These are phyloP conservation scores for Austroboletus novae-zelandiae DNA, from an alignment of 1,284 basidiomycete genomes.

Conservation along the genomic window DNA sequence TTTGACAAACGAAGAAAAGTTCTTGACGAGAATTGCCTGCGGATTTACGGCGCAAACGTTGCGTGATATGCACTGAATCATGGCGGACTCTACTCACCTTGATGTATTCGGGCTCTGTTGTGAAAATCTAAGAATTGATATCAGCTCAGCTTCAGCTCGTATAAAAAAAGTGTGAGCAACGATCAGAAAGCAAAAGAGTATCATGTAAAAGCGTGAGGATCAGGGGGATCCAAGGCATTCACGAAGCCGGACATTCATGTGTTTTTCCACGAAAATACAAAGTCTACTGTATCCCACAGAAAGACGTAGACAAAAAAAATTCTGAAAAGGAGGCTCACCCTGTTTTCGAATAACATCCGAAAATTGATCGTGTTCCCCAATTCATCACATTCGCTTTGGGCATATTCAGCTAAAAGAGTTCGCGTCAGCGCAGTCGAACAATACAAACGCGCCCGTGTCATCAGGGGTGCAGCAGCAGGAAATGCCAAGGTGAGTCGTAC, in stretches of 20 bases:
- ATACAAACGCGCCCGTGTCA: neutral
- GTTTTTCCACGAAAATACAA: too few relatives aligned
- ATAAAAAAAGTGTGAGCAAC: neutral
- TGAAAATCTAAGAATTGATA: slow-evolving; percentile 23
- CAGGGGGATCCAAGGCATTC: too few relatives aligned
- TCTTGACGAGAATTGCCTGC: slow-evolving; percentile 35
- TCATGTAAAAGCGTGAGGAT: too few relatives aligned
- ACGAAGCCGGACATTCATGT: too few relatives aligned
- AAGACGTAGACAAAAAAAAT: neutral
- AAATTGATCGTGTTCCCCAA: slow-evolving; percentile 33
- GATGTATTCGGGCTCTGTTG: slow-evolving; percentile 41
- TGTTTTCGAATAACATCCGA: slow-evolving; percentile 33
- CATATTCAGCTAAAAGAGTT: slow-evolving; percentile 26
- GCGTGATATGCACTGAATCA: neutral
- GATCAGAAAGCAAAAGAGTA: neutral
- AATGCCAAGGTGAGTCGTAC: slow-evolving; percentile 7
- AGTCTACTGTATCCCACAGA: neutral
- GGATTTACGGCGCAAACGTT: neutral
- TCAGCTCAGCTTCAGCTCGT: too few relatives aligned
- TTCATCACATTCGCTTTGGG: slow-evolving; percentile 17
- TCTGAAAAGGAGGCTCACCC: slow-evolving; percentile 19
- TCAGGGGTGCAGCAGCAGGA: too few relatives aligned
- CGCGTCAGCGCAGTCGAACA: neutral
- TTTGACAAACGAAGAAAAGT: slow-evolving; percentile 44
- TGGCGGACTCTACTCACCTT: slow-evolving; percentile 27